Evolutionary conservation across 306 rosid species (phyloP).

Genomic region (Prosopis cineraria): DNA sequence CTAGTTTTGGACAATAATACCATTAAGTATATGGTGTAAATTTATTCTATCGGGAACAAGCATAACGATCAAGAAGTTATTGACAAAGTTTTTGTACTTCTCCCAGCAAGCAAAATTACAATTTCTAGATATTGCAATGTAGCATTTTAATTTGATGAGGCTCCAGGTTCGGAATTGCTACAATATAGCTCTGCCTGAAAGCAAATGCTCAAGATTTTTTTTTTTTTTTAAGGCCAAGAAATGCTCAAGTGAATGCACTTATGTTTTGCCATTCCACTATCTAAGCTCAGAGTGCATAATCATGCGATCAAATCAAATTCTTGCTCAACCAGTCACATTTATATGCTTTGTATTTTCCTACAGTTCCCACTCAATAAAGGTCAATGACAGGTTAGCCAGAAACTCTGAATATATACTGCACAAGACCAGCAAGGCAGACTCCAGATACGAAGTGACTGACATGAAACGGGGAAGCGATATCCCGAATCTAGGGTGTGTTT

Average conservation of each 20-base stretch:
- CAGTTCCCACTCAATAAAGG: neutral
- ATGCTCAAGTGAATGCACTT: neutral
- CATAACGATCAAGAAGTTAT: neutral
- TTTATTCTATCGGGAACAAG: neutral
- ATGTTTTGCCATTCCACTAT: neutral
- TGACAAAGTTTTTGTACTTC: neutral
- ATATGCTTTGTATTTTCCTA: neutral
- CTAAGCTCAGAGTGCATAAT: neutral
- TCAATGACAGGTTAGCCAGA: neutral
- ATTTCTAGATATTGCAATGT: neutral
- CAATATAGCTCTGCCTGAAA: neutral
- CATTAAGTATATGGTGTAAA: neutral
- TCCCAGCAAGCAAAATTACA: neutral
- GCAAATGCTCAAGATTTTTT: neutral
- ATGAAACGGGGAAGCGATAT: constrained; percentile 28
- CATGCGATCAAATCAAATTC: neutral
- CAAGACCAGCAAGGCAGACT: neutral
- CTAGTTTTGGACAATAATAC: neutral
- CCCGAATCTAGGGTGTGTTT: too few relatives aligned
- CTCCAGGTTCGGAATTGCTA: neutral
- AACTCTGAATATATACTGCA: neutral
- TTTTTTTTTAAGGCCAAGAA: too few relatives aligned
- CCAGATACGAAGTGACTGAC: neutral
- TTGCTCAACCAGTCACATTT: neutral
- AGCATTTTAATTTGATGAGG: neutral